Base-by-base conservation (phyloP, 2,329 filamentous ascomycete species). In the Waltergamsia citrina region DNA sequence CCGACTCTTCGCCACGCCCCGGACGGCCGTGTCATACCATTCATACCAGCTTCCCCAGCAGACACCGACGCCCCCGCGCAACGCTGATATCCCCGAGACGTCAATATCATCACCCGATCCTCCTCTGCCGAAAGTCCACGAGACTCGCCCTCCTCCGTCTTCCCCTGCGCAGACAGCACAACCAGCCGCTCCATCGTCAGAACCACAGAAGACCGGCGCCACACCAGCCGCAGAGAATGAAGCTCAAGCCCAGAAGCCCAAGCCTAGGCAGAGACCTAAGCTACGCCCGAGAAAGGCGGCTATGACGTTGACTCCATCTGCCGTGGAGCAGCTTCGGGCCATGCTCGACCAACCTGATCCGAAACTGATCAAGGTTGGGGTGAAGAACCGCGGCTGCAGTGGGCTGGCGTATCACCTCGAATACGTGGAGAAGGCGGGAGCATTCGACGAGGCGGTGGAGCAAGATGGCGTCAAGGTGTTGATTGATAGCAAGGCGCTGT, bases 391-490 rank as follows among this genome's bases (percentile, higher is more conserved):
- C 43, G 92, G 92, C 8, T 98, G 92, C 60, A 95, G 87, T 34
- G 92, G 92, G 12, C 65, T 96, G 44, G 82, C 88, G 21, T 98
- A 98, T 56, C 78, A 95, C 52, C 67, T 98, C 19, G 88, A 96
- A 60, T 98, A 90, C 48, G 90, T 96, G 32, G 88, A 96, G 48
- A 88, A 88, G 67, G 74, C 90, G 0, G 86, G 79, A 4, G 67
- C 74, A 24, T 90, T 96, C 49, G 92, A 98, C 49, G 92, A 98
- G 59, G 71, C 80, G 33, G 86, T 98, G 2, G 88, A 93, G 53
- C 92, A 98, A 56, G 92, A 96, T 50, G 92, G 90, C 0, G 90
- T 98, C 37, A 90, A 85, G 60, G 90, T 98, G 22, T 58, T 96
- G 54, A 92, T 98, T 37, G 92, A 98, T 58, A 94, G 85, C 69